These are phyloP conservation scores for Cordyceps tenuipes DNA, from an alignment of 2,329 filamentous ascomycete genomes.

Conservation along the genomic window DNA sequence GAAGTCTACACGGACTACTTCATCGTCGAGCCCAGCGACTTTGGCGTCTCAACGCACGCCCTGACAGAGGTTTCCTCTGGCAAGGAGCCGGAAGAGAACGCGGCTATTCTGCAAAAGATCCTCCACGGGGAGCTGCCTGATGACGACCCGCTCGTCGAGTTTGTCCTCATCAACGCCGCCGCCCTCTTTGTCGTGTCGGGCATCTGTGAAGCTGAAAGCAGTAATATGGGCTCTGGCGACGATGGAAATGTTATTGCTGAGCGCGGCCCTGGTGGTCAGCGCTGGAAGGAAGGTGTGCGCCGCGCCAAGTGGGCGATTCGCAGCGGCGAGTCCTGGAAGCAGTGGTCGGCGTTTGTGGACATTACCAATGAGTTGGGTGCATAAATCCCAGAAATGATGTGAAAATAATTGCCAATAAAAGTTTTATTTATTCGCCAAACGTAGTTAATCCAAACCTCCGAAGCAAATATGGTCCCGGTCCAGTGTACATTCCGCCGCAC, in stretches of 20 bases:
- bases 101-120: conserved; percentile 70
- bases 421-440: neutral
- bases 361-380: conserved; percentile 54
- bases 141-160: conserved; percentile 81
- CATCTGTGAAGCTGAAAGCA: conserved; percentile 74
- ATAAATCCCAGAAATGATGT: neutral
- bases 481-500: neutral
- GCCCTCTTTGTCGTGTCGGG: conserved; percentile 80
- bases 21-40: conserved; percentile 71
- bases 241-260: conserved; percentile 75
- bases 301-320: conserved; percentile 80
- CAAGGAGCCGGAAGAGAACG: conserved; percentile 80
- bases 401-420: neutral
- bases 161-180: conserved; percentile 90
- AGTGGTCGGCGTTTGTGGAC: conserved; percentile 77
- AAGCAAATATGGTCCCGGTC: neutral
- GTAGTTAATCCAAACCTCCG: neutral
- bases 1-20: conserved; percentile 63
- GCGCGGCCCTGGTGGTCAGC: conserved; percentile 71
- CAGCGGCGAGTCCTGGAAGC: conserved; percentile 76
- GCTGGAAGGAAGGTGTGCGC: conserved; percentile 93
- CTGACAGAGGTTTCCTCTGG: conserved; percentile 73
- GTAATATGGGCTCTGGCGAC: conserved; percentile 70
- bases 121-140: conserved; percentile 62
- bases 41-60: conserved; percentile 69